Evolutionary conservation across 2,329 filamentous ascomycete genomes (phyloP).

Genomic region (Trichoderma sp.): DNA sequence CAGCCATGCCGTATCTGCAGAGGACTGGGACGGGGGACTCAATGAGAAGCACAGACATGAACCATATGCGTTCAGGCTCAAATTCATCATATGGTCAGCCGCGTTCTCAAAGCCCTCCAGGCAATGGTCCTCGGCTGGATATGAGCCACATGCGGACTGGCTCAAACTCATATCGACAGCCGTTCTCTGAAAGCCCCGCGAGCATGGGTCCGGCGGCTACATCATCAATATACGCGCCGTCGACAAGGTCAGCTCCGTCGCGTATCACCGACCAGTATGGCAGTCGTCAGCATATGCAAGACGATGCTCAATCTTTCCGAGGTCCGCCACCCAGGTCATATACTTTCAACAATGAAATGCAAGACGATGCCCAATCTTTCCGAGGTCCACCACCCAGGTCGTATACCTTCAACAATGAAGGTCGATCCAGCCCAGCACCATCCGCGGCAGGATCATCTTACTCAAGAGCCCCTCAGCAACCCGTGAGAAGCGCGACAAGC

Average conservation of each 20-base stretch:
- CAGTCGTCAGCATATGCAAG: neutral
- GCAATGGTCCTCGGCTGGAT: slow-evolving; percentile 29
- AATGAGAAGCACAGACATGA: slow-evolving; percentile 35
- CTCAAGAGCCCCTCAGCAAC: slow-evolving; percentile 17
- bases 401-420: slow-evolving; percentile 1
- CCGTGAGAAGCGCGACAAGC: slow-evolving; percentile 44
- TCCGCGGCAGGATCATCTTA: slow-evolving; percentile 29
- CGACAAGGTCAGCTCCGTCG: slow-evolving; percentile 35
- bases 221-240: slow-evolving; percentile 36
- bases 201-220: slow-evolving; percentile 32
- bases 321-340: neutral
- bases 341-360: neutral
- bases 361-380: slow-evolving; percentile 23
- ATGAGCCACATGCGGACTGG: slow-evolving; percentile 25
- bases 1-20: slow-evolving; percentile 30
- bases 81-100: slow-evolving; percentile 23
- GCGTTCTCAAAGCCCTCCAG: slow-evolving; percentile 34
- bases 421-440: slow-evolving; percentile 23
- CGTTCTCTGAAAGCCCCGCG: slow-evolving; percentile 34
- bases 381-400: neutral
- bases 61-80: slow-evolving; percentile 25
- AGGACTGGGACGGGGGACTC: slow-evolving; percentile 41
- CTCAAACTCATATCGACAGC: slow-evolving; percentile 25
- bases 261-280: slow-evolving; percentile 36
- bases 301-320: slow-evolving; percentile 4